Evolutionary conservation across 352 stramenopile species (phyloP).

Genomic region (Phytophthora idaei): DNA sequence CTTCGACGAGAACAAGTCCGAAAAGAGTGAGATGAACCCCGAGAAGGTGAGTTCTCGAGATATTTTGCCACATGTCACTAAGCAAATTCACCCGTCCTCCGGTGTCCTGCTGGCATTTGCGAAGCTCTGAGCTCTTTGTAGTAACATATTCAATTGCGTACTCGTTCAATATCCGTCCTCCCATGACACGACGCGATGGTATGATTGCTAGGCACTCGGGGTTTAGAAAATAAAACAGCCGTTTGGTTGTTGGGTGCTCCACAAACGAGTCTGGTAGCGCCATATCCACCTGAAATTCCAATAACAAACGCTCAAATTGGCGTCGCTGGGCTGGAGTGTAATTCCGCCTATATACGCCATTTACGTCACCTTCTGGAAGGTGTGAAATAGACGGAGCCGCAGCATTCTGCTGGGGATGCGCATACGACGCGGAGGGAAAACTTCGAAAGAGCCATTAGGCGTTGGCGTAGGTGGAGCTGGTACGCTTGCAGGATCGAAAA

Average conservation of each 20-base stretch:
- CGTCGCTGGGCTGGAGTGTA: not conserved
- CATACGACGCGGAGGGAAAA: not conserved
- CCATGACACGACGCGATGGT: conserved; percentile 5
- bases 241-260: not conserved
- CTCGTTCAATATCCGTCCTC: conserved; percentile 8
- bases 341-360: not conserved
- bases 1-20: not conserved
- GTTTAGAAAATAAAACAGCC: conserved; percentile 9
- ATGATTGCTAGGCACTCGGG: not conserved
- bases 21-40: conserved; percentile 6
- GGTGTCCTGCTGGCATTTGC: not conserved
- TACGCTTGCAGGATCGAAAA: not conserved
- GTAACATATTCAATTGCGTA: conserved; percentile 2
- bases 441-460: not conserved
- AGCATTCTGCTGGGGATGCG: not conserved
- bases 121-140: not conserved
- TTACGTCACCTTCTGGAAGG: not conserved
- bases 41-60: conserved; percentile 15
- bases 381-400: too few relatives aligned
- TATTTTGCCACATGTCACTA: conserved; percentile 13
- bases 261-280: conserved; percentile 11
- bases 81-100: conserved; percentile 6
- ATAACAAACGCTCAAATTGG: conserved; percentile 14
- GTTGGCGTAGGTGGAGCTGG: conserved; percentile 3
- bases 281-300: conserved; percentile 17